Percentiles rank a stretch among this genome's conserved stretches.
phyloP scores from a whole-genome alignment of 1,284 basidiomycete species.

The Boletus nobilissimus region DNA sequence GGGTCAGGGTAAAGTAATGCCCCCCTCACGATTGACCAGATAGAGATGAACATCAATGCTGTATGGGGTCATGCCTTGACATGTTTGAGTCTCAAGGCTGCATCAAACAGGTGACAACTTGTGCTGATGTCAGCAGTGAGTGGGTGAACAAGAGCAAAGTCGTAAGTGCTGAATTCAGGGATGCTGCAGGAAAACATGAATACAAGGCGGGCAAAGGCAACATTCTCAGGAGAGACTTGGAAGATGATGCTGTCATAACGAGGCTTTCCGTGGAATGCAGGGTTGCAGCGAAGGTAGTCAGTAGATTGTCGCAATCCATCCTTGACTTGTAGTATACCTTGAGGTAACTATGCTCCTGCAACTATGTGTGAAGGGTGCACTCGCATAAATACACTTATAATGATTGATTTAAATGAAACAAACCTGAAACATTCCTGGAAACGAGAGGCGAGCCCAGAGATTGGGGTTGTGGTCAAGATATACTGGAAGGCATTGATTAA shows the following conservation, averaged over 20 bases:
- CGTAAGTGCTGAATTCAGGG: neutral
- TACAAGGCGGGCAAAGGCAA: neutral
- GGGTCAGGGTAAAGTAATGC: neutral
- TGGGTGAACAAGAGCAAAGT: neutral
- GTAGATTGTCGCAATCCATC: neutral
- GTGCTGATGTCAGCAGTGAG: neutral
- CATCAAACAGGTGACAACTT: neutral
- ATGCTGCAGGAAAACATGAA: neutral
- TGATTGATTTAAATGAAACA: neutral
- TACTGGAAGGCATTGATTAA: too few species aligned
- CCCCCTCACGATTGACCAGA: neutral
- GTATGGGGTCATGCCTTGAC: neutral
- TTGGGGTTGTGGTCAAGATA: too few species aligned
- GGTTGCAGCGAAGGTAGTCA: neutral
- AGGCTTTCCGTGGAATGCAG: neutral
- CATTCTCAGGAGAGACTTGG: neutral
- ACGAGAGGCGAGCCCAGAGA: neutral
- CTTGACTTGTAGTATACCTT: neutral
- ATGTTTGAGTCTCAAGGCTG: neutral
- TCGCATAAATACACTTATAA: too few species aligned
- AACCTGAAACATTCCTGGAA: too few species aligned
- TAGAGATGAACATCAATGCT: neutral
- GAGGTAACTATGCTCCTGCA: neutral
- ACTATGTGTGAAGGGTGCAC: too few species aligned
- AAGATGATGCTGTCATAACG: neutral